Evolutionary conservation across 169 alveolate genomes (phyloP).

Genomic region (Plasmodium gonderi): DNA sequence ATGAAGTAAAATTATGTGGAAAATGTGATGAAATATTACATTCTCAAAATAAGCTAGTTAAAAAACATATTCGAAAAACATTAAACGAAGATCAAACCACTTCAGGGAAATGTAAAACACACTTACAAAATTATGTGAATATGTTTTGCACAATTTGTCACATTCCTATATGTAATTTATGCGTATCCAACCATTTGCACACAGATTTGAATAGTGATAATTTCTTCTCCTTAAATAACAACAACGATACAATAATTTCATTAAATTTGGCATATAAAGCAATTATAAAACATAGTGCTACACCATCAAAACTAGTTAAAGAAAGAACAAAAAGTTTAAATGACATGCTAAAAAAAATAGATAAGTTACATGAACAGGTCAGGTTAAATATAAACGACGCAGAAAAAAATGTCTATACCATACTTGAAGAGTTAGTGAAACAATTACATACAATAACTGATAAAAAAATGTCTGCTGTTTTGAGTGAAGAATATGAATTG

Average conservation of each 20-base stretch:
- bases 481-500: constrained; percentile 83
- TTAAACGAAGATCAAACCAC: constrained; percentile 85
- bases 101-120: constrained; percentile 77
- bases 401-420: constrained; percentile 84
- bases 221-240: not conserved
- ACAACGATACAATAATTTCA: constrained; percentile 76
- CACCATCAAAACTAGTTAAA: constrained; percentile 76
- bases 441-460: constrained; percentile 84
- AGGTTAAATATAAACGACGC: constrained; percentile 82
- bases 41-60: constrained; percentile 89
- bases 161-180: constrained; percentile 85
- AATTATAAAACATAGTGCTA: constrained; percentile 73
- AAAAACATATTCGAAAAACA: constrained; percentile 90
- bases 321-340: constrained; percentile 75
- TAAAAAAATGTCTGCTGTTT: constrained; percentile 82
- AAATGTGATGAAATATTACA: constrained; percentile 90
- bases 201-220: constrained; percentile 58
- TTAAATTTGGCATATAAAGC: constrained; percentile 81
- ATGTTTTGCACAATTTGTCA: constrained; percentile 86
- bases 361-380: constrained; percentile 77
- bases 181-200: constrained; percentile 83
- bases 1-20: constrained; percentile 89
- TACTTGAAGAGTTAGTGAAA: constrained; percentile 83
- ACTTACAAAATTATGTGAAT: constrained; percentile 70
- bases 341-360: constrained; percentile 69